A percentile compares a stretch with the other conserved stretches of the same genome.
Evolutionary conservation across 306 rosid species (phyloP).

Genomic region (Quercus ilex): DNA sequence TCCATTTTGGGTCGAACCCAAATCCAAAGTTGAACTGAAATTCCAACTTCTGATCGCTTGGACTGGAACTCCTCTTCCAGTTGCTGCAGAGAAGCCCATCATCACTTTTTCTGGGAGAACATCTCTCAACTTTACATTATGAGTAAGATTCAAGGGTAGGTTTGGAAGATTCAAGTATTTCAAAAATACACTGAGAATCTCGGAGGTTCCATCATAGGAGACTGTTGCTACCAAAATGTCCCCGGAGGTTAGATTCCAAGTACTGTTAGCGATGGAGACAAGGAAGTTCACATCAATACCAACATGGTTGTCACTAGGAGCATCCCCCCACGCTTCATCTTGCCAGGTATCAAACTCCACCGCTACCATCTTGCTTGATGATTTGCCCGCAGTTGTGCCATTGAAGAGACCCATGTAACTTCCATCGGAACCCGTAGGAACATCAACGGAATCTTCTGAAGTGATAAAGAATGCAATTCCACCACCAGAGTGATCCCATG

Average conservation of each 20-base stretch:
- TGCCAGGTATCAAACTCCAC: conserved; percentile 44
- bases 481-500: too few species aligned
- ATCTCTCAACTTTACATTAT: conserved; percentile 31
- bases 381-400: neutral
- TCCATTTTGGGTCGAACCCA: too few species aligned
- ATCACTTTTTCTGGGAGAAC: conserved; percentile 26
- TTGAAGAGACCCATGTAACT: neutral
- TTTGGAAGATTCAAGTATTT: neutral
- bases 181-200: neutral
- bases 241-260: neutral
- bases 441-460: too few species aligned
- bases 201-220: neutral
- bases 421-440: too few species aligned
- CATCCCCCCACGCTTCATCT: neutral
- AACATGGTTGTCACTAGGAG: conserved; percentile 23
- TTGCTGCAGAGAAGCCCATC: conserved; percentile 40
- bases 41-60: conserved; percentile 25
- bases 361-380: conserved; percentile 17
- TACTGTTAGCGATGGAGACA: conserved; percentile 10
- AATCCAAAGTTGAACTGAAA: conserved; percentile 6
- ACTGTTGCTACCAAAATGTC: neutral
- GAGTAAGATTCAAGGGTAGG: neutral
- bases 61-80: conserved; percentile 22
- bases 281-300: conserved; percentile 44
- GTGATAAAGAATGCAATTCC: too few species aligned